Evolutionary conservation across 1,284 basidiomycete species (phyloP), one percentile per base, ranked within the genome.

Genomic region (Fomitopsis palustris): DNA sequence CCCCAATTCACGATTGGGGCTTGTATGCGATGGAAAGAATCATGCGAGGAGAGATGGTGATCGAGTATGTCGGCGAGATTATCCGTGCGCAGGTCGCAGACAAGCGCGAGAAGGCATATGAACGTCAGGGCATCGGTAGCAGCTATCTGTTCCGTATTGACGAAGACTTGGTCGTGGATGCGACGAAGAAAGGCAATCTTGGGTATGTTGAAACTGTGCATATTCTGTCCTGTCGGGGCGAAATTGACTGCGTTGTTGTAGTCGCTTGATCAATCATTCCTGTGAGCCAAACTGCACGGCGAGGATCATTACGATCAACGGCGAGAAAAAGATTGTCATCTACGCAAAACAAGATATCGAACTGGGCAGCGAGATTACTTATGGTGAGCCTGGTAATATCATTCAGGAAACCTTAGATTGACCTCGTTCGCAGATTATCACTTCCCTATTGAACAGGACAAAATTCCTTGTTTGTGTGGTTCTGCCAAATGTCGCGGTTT

Each of bases 11-110:
- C 73, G 96, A 97, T 67, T 99, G 96, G 92, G 96, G 97, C 4
- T 73, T 99, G 69, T 97, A 96, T 71, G 94, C 95, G 33, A 91
- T 96, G 87, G 95, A 97, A 79, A 86, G 87, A 69, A 98, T 99
- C 67, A 87, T 92, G 16, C 80, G 86, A 21, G 95, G 95, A 5
- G 97, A 99, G 75, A 98, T 99, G 95, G 96, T 99, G 45, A 98
- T 99, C 75, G 97, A 99, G 77, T 99, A 99, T 69, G 97, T 99
- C 9, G 97, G 97, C 35, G 97, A 99, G 79, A 84, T 98, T 62
- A 92, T 97, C 63, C 84, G 97, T 25, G 94, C 96, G 58, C 92
- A 94, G 67, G 95, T 99, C 4, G 96, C 97, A 27, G 97, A 99
- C 71, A 93, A 96, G 72, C 84, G 97, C 56, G 97, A 99, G 79